Evolutionary conservation across 2,329 filamentous ascomycete genomes (phyloP).

Genomic region (Coniochaeta sp.): DNA sequence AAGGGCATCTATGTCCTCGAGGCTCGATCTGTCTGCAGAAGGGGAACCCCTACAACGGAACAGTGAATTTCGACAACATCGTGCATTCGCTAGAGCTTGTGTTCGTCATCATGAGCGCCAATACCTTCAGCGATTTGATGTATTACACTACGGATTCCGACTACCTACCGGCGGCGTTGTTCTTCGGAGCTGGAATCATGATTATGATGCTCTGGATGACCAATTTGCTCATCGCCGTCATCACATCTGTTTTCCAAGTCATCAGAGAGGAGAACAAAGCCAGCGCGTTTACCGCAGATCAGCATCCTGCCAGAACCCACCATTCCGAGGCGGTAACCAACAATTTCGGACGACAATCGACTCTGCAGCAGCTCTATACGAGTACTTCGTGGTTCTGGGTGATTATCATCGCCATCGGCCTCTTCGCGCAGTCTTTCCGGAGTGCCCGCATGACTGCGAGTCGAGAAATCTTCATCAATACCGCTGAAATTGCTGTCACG

Average conservation of each 20-base stretch:
- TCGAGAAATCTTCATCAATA: constrained; percentile 58
- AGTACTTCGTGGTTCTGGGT: constrained; percentile 76
- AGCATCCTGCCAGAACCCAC: constrained; percentile 35
- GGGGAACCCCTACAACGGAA: constrained; percentile 71
- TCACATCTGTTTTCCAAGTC: constrained; percentile 96
- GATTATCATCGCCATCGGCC: constrained; percentile 66
- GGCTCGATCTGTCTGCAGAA: constrained; percentile 79
- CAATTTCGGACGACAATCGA: constrained; percentile 31
- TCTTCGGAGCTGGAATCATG: constrained; percentile 67
- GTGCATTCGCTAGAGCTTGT: constrained; percentile 86
- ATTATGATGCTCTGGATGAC: constrained; percentile 96
- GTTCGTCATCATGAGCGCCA: constrained; percentile 97
- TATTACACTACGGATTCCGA: constrained; percentile 91
- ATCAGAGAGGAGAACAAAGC: constrained; percentile 93
- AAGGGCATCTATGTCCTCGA: constrained; percentile 82
- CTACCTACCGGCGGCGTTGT: constrained; percentile 79
- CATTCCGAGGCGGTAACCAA: constrained; percentile 26
- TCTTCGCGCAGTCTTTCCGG: constrained; percentile 71
- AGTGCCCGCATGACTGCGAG: constrained; percentile 65
- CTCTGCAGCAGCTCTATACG: constrained; percentile 64
- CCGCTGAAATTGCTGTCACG: constrained; percentile 69
- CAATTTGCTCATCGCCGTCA: constrained; percentile 90
- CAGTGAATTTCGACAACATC: constrained; percentile 93
- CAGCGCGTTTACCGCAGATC: constrained; percentile 81
- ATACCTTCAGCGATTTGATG: constrained; percentile 92